Percentiles rank a stretch among this genome's conserved stretches.
phyloP scores from a whole-genome alignment of 352 stramenopile species.

The Nannochloropsis limnetica region DNA sequence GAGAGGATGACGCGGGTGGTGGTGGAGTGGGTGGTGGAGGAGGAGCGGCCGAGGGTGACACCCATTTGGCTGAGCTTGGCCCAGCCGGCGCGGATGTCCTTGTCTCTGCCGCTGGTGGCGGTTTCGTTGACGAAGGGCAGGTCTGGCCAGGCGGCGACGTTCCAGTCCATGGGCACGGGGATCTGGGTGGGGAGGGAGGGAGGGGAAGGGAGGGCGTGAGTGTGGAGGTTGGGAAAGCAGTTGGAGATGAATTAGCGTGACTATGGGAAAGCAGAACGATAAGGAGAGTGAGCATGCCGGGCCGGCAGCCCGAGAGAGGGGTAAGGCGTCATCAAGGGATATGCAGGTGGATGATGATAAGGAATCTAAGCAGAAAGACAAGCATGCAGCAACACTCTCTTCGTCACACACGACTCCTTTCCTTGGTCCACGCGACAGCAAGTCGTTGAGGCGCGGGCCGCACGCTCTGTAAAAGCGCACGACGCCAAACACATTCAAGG shows the following conservation, averaged over 20 bases:
- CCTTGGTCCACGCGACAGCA: neutral
- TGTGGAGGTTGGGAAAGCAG: neutral
- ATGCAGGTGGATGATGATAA: no score
- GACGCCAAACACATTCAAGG: neutral
- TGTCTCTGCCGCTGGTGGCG: slow-evolving; percentile 2
- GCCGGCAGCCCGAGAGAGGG: no score
- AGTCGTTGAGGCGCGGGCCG: neutral
- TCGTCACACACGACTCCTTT: neutral
- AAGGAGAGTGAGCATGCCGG: no score
- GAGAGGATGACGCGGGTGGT: neutral
- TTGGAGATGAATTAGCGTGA: neutral
- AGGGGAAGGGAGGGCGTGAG: neutral
- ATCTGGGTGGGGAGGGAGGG: neutral
- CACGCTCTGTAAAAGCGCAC: neutral
- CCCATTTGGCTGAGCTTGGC: neutral
- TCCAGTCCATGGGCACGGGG: slow-evolving; percentile 10
- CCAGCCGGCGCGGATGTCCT: slow-evolving; percentile 15
- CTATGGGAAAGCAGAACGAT: neutral
- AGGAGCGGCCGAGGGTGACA: neutral
- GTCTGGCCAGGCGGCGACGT: slow-evolving; percentile 28
- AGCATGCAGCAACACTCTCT: neutral
- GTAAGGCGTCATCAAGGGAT: no score
- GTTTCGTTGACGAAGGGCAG: slow-evolving; percentile 26
- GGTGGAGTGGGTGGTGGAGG: neutral
- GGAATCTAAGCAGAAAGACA: neutral